Evolutionary conservation across 306 rosid genomes (phyloP).

Genomic region (Vigna mungo): DNA sequence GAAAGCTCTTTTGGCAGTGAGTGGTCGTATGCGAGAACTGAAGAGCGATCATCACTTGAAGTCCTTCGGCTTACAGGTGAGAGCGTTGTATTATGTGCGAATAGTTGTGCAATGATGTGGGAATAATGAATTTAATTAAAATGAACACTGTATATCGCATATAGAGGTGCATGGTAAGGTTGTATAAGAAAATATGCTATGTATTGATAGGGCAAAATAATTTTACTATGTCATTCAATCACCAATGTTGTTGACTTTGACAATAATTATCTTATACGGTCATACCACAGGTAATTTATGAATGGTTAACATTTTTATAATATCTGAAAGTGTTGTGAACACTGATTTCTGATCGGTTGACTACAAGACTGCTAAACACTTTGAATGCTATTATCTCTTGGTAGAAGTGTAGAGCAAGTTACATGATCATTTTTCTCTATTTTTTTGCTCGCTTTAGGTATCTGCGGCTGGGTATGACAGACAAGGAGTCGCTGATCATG

Average conservation of each 20-base stretch:
- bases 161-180: not conserved
- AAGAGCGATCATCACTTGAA: conserved; percentile 86
- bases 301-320: not conserved
- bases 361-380: not conserved
- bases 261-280: not conserved
- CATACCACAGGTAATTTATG: not conserved
- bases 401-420: conserved; percentile 4
- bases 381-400: not conserved
- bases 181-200: no score
- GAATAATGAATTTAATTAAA: not conserved
- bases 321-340: not conserved
- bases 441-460: conserved; percentile 59
- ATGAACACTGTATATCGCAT: not conserved
- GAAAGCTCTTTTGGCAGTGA: conserved; percentile 95
- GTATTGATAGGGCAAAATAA: no score
- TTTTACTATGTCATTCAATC: no score
- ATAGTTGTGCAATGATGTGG: not conserved
- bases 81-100: conserved; percentile 12
- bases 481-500: conserved; percentile 99
- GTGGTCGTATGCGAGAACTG: conserved; percentile 98
- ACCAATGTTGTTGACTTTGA: not conserved
- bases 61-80: conserved; percentile 94
- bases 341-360: not conserved
- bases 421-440: conserved; percentile 4
- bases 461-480: conserved; percentile 89